A percentile compares a stretch with the other conserved stretches of the same genome.
Conservation (phyloP, 257 asterid species). For the Solanum pinnatisectum region DNA sequence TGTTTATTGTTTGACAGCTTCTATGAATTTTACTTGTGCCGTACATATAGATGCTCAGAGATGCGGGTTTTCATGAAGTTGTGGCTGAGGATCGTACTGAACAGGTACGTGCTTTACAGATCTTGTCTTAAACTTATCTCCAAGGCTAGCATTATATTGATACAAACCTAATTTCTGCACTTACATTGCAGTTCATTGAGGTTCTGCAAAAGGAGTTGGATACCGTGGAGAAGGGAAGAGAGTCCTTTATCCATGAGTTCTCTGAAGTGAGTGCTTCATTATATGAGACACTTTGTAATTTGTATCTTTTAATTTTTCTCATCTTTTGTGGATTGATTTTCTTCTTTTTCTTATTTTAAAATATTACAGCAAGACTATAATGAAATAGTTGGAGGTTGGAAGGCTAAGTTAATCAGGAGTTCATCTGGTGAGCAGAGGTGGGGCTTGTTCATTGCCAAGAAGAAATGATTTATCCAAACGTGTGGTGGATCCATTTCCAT, state of each 20-base stretch:
- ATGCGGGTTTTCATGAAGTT: conserved; percentile 82
- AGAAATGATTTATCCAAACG: conserved; percentile 25
- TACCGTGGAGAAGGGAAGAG: conserved; percentile 64
- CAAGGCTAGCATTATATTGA: neutral
- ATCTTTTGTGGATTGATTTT: neutral
- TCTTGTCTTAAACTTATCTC: neutral
- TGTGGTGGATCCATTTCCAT: neutral
- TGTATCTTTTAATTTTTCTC: neutral
- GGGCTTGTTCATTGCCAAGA: conserved; percentile 88
- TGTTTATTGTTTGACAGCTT: neutral
- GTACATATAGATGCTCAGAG: conserved; percentile 63
- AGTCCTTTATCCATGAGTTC: conserved; percentile 60
- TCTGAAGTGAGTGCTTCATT: conserved; percentile 49
- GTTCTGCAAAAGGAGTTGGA: conserved; percentile 75
- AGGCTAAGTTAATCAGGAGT: conserved; percentile 63
- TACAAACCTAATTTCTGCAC: neutral
- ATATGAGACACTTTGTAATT: neutral
- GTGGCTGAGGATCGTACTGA: conserved; percentile 87
- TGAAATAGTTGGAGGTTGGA: conserved; percentile 85
- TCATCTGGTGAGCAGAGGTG: conserved; percentile 92
- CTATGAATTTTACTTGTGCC: neutral
- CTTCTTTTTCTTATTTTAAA: neutral
- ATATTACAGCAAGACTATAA: conserved; percentile 38
- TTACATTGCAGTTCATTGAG: conserved; percentile 51
- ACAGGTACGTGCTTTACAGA: conserved; percentile 40